Percentiles rank a stretch among this genome's conserved stretches.
These are phyloP conservation scores for Tympanopsis confertula DNA, from an alignment of 2,329 filamentous ascomycete genomes.

Conservation along the genomic window DNA sequence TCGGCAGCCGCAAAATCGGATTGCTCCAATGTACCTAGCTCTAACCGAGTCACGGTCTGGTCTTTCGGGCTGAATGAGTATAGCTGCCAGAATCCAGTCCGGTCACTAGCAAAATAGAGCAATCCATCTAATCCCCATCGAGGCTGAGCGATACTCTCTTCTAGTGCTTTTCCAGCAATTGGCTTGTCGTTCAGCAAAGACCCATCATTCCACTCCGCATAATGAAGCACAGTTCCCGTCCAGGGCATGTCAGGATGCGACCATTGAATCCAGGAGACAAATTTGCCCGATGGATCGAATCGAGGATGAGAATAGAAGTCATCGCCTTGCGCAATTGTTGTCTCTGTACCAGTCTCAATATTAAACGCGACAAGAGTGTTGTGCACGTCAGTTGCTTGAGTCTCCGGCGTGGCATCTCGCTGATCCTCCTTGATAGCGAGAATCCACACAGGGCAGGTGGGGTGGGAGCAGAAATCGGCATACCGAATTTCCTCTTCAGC, in stretches of 20 bases:
- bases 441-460: constrained; percentile 10
- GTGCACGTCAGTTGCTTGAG: constrained; percentile 10
- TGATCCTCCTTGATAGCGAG: constrained; percentile 21
- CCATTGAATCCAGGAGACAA: constrained; percentile 22
- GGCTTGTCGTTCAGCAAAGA: constrained; percentile 8
- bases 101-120: constrained; percentile 18
- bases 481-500: not conserved
- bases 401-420: constrained; percentile 2
- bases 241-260: constrained; percentile 23
- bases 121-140: constrained; percentile 18
- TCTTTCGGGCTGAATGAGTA: constrained; percentile 9
- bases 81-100: constrained; percentile 20
- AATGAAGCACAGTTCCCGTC: constrained; percentile 17
- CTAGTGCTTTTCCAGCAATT: constrained; percentile 12
- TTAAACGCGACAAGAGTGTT: constrained; percentile 8
- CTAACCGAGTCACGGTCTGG: constrained; percentile 8
- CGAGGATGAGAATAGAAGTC: constrained; percentile 20
- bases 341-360: constrained; percentile 8
- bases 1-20: not conserved
- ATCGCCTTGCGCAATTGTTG: constrained; percentile 13
- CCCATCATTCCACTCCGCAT: constrained; percentile 15
- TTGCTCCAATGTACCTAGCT: constrained; percentile 6
- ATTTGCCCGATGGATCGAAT: constrained; percentile 16
- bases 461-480: not conserved
- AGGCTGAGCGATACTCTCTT: constrained; percentile 19